Evolutionary conservation across 352 stramenopile species (phyloP).

Genomic region (Phytophthora pinifolia): DNA sequence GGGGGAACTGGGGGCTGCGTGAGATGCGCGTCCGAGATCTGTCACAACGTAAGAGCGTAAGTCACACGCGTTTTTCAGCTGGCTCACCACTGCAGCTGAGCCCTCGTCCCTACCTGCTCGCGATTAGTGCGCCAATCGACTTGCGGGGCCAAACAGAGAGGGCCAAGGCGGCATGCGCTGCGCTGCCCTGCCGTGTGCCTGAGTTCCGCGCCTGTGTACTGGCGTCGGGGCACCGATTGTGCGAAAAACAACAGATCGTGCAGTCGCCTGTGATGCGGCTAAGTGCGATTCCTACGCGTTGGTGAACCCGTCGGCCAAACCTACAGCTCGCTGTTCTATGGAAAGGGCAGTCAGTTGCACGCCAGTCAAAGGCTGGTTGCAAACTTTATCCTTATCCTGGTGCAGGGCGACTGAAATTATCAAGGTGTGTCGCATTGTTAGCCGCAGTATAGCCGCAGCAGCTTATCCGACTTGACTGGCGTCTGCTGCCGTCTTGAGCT

Average conservation of each 20-base stretch:
- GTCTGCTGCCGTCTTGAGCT: background rate
- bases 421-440: background rate
- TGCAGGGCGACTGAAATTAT: background rate
- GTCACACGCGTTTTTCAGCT: constrained; percentile 16
- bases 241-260: constrained; percentile 43
- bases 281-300: too few species aligned
- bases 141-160: constrained; percentile 13
- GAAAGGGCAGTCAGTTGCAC: too few species aligned
- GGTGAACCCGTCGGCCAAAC: too few species aligned
- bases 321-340: too few species aligned
- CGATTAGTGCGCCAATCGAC: constrained; percentile 14
- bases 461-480: background rate
- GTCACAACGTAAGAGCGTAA: constrained; percentile 21
- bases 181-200: constrained; percentile 16
- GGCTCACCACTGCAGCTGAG: background rate
- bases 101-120: background rate
- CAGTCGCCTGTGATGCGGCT: constrained; percentile 22
- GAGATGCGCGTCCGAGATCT: constrained; percentile 24
- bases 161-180: constrained; percentile 35
- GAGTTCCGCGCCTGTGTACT: constrained; percentile 34
- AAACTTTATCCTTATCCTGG: too few species aligned
- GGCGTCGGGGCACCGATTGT: constrained; percentile 17
- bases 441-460: background rate
- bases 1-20: background rate
- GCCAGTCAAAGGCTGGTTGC: too few species aligned